These are phyloP conservation scores for Clonostachys sp. DNA, from an alignment of 2,329 filamentous ascomycete species.

Conservation along the genomic window DNA sequence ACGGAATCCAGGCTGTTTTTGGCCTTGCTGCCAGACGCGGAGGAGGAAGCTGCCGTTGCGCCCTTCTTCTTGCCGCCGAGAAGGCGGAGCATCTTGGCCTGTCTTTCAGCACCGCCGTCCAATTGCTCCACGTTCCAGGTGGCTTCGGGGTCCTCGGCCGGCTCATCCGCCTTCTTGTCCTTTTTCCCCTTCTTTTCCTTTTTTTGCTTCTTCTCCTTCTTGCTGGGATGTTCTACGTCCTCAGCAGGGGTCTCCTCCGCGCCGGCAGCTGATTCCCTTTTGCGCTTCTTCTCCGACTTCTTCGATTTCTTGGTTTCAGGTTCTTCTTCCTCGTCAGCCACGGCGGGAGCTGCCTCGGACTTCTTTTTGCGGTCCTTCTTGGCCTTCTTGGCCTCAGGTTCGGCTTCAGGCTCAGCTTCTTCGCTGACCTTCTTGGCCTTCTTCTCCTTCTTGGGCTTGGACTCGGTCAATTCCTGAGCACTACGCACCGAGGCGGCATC, in stretches of 20 bases:
- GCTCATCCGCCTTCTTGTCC: conserved; percentile 13
- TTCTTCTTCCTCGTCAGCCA: conserved; percentile 8
- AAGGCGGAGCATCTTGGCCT: conserved; percentile 53
- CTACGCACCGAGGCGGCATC: conserved; percentile 17
- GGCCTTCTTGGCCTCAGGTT: not conserved
- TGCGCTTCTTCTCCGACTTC: conserved; percentile 24
- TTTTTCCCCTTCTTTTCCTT: conserved; percentile 12
- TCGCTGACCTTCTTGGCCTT: conserved; percentile 8
- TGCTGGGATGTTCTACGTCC: conserved; percentile 3
- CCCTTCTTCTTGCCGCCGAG: conserved; percentile 46
- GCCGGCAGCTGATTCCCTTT: conserved; percentile 15
- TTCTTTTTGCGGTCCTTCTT: conserved; percentile 6
- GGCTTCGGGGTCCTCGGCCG: conserved; percentile 20
- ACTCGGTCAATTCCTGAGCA: conserved; percentile 8
- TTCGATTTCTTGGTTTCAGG: conserved; percentile 18
- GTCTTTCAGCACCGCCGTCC: conserved; percentile 43
- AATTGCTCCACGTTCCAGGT: conserved; percentile 50
- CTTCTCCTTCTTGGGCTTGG: conserved; percentile 7
- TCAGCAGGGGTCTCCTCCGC: conserved; percentile 9
- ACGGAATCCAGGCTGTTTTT: conserved; percentile 19
- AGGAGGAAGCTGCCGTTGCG: conserved; percentile 8
- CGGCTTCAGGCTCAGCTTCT: conserved; percentile 4
- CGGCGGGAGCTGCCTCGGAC: not conserved
- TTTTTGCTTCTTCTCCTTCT: conserved; percentile 14
- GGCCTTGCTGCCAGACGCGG: conserved; percentile 4